A percentile compares a stretch with the other conserved stretches of the same genome.
These are phyloP conservation scores for Fulvia fulva DNA, from an alignment of 2,329 filamentous ascomycete species.

Conservation along the genomic window DNA sequence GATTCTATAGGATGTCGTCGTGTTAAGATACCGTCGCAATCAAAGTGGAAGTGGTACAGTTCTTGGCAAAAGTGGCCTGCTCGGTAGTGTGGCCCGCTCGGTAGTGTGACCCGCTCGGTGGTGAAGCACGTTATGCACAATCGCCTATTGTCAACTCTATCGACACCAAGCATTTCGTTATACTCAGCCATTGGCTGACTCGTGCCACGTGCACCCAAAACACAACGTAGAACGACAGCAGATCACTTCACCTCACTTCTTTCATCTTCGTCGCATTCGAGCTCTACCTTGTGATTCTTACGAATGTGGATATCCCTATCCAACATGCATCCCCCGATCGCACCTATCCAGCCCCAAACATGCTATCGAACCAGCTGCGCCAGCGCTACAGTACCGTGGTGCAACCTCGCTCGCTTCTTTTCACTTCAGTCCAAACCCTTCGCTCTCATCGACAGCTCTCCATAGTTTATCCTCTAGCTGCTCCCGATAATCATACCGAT, in stretches of 20 bases:
- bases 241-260: neutral
- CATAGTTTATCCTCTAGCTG: constrained; percentile 70
- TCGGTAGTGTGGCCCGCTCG: too few species aligned
- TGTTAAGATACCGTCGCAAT: too few species aligned
- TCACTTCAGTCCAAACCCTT: constrained; percentile 74
- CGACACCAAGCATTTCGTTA: neutral
- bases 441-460: constrained; percentile 83
- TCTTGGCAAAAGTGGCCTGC: too few species aligned
- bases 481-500: constrained; percentile 63
- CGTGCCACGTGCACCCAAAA: neutral
- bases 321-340: neutral
- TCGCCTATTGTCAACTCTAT: neutral
- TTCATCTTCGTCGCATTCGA: neutral
- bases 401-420: neutral
- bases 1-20: too few species aligned
- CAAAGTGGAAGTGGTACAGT: too few species aligned
- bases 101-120: too few species aligned
- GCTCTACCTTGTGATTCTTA: neutral
- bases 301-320: neutral
- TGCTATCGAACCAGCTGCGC: neutral
- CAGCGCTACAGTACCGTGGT: neutral
- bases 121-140: too few species aligned
- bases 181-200: neutral
- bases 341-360: neutral
- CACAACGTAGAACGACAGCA: neutral